Evolutionary conservation across 805 yeast species (phyloP).

Genomic region (Peterozyma xylosa): DNA sequence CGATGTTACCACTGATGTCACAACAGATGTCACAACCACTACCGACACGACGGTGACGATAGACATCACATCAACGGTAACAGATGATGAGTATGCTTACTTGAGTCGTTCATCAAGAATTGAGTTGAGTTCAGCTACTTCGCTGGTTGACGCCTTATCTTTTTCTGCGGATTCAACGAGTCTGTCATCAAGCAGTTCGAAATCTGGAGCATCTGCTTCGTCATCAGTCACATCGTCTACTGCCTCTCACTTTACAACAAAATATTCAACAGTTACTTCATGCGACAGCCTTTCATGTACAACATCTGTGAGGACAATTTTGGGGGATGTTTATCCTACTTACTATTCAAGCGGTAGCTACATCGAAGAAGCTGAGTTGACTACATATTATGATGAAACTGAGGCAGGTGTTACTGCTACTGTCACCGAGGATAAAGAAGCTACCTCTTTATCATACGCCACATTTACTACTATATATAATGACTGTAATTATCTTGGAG

Average conservation of each 20-base stretch:
- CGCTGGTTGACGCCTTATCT: no score
- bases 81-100: constrained; percentile 5
- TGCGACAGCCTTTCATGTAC: constrained; percentile 2
- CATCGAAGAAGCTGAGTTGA: constrained; percentile 1
- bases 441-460: constrained; percentile 3
- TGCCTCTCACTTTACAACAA: background rate
- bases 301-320: background rate
- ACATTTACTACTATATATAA: constrained; percentile 6
- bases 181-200: no score
- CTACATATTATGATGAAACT: constrained; percentile 1
- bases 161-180: no score
- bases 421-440: constrained; percentile 1
- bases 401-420: background rate
- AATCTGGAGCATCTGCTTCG: no score
- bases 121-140: no score
- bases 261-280: constrained; percentile 3
- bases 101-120: background rate
- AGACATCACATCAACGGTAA: constrained; percentile 5
- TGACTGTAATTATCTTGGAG: constrained; percentile 6
- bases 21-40: constrained; percentile 1
- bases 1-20: constrained; percentile 3
- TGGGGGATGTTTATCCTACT: background rate
- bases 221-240: no score
- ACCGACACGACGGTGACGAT: constrained; percentile 3
- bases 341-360: background rate